These are phyloP conservation scores for Diaporthe helianthi DNA, from an alignment of 2,329 filamentous ascomycete genomes.

Conservation along the genomic window DNA sequence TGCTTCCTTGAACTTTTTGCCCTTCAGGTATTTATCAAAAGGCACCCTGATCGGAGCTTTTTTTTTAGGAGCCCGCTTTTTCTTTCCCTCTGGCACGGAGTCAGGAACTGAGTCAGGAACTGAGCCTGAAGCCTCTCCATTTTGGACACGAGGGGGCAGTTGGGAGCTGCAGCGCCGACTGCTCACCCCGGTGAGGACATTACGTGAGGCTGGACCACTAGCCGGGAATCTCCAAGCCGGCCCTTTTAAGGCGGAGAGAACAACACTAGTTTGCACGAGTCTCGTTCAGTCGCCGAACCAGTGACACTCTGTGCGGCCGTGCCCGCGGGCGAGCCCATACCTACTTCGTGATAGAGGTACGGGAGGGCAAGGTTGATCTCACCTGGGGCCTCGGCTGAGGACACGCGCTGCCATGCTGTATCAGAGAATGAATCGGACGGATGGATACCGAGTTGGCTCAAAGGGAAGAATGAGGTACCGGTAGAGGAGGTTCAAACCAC, in stretches of 20 bases:
- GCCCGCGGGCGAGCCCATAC: not conserved
- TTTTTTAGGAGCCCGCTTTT: too few relatives aligned
- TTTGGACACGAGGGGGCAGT: not conserved
- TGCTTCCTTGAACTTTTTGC: not conserved
- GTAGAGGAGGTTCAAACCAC: not conserved
- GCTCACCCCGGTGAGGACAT: not conserved
- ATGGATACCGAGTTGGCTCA: not conserved
- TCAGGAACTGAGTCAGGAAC: not conserved
- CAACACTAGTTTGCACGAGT: not conserved
- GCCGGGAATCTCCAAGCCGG: not conserved
- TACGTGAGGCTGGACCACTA: not conserved
- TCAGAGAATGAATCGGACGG: not conserved
- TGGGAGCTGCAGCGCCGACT: slow-evolving; percentile 15
- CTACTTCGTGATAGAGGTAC: not conserved
- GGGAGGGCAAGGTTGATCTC: not conserved
- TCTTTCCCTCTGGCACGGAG: not conserved
- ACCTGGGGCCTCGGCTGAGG: slow-evolving; percentile 17
- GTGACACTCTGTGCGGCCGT: not conserved
- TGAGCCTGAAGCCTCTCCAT: not conserved
- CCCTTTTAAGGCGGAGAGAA: not conserved
- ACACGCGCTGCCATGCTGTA: slow-evolving; percentile 3
- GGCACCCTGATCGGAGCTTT: too few relatives aligned
- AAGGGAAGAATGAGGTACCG: not conserved
- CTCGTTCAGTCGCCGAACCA: not conserved
- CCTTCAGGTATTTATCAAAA: not conserved